Base-by-base conservation (phyloP, 208 protist genomes). In the Trypanosoma vivax region DNA sequence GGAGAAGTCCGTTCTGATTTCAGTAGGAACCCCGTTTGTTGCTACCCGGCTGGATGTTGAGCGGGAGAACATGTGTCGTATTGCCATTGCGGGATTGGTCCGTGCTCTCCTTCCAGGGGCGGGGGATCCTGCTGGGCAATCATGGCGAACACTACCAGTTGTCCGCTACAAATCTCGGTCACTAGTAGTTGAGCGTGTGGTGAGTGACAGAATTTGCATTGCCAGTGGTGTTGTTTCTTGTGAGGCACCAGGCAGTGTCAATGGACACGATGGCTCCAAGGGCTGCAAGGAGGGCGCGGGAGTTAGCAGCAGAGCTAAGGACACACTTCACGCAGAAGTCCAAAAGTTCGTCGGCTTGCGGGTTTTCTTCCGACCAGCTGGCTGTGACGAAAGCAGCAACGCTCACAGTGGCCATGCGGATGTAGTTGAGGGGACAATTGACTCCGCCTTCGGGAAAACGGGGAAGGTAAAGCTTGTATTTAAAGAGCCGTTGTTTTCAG, bases 391-490 rank as follows among this genome's bases (percentile, higher is more conserved):
- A 27, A 16, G 35, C 5, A 6, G 21, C 0, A 28, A 24, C 16
- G 9, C 34, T 41, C 2, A 28, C 2, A 50, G 48, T 19, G 42
- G 52, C n/a, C 10, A 7, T 5, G n/a, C 2, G 2, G 50, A 42
- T 2, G 18, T 56, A 10, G 45, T 42, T 18, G 58, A 50, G 18
- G 83, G 83, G 18, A 21, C 69, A 21, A 73, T 91, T 45, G 79
- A 91, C 64, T 83, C 73, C 19, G 60, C 74, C 3, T 91, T 91
- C 65, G 83, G 83, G n/a, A 78, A 91, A 49, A 87, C 70, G 0
- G 83, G 83, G 4, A 91, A 88, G 49, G 83, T 86, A 30, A 82
- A 83, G 55, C 63, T 88, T 1, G 28, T 76, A 7, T 91, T 91
- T 53, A 50, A 65, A 0, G 42, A 49, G 5, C 62, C 64, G 14